Conservation (phyloP, 176 grass and related monocot species). For the Oryza coarctata region DNA sequence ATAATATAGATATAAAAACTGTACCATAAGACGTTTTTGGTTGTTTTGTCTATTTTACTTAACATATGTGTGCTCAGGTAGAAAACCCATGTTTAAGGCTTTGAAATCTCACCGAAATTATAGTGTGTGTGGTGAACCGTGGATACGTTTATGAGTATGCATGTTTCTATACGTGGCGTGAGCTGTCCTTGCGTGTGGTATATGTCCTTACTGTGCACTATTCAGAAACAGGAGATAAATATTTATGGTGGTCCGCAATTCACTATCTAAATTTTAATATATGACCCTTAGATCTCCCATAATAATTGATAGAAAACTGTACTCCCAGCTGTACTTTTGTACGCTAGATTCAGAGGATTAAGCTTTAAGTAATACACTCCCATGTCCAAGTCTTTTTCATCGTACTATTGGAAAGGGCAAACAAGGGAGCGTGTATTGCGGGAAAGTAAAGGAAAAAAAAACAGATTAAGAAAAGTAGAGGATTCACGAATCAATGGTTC, state of each 20-base stretch:
- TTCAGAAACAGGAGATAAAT: not conserved
- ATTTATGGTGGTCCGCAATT: not conserved
- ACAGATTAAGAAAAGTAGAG: not conserved
- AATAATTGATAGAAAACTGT: not conserved
- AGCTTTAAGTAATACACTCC: not conserved
- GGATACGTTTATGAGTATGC: not conserved
- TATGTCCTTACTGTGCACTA: not conserved
- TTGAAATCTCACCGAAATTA: too few relatives aligned
- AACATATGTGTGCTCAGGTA: not conserved
- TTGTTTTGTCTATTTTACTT: too few relatives aligned
- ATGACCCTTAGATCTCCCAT: not conserved
- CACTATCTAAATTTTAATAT: not conserved
- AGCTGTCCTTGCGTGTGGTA: not conserved
- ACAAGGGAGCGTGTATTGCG: constrained; percentile 23
- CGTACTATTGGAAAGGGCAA: constrained; percentile 7
- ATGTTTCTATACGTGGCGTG: not conserved
- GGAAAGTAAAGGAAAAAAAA: not conserved
- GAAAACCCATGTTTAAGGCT: not conserved
- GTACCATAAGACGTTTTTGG: too few relatives aligned
- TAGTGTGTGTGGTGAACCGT: not conserved
- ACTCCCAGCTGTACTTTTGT: not conserved
- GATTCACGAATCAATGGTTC: not conserved
- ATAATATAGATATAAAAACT: too few relatives aligned
- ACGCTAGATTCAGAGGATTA: not conserved
- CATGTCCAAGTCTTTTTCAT: not conserved